Evolutionary conservation across 306 rosid genomes (phyloP), one percentile per base, ranked within the genome.

Genomic region (Echinosophora koreensis): DNA sequence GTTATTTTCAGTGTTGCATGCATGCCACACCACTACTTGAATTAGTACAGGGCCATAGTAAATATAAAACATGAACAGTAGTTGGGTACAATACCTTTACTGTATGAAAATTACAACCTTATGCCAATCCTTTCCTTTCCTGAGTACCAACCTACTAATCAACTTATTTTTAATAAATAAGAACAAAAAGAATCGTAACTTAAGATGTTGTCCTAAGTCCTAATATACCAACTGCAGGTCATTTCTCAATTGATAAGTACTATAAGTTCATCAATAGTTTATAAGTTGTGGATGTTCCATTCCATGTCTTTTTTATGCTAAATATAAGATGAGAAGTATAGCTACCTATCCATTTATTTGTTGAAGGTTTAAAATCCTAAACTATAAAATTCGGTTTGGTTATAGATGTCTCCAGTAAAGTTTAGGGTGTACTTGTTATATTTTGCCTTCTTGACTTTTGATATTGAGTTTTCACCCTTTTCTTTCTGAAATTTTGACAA

Each of bases 401-500:
- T 66, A 16, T 44, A n/a, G 41, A 27, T 56, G 30, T 34, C 8
- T 76, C 71, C 39, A 41, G 27, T 61, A 42, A 34, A 61, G 47
- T 34, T 34, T 11, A 17, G 13, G 56, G 38, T 22, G 27, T 52
- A 8, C 27, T 13, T 58, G 54, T 4, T 57, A 38, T 65, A 47
- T 16, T 64, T 69, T 77, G 2, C 56, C 56, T 56, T 35, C 68
- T 57, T 65, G 74, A 35, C 18, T 47, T 15, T 6, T 32, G 18
- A 10, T 64, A 51, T 18, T 54, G 76, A 64, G 39, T 30, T 57
- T 51, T 60, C 22, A 7, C 63, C 47, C 16, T 30, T 69, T 55
- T 68, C 17, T 62, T 65, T 55, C 3, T 57, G 60, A 60, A 64
- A 44, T 35, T 83, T 59, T 28, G 52, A 46, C 55, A 56, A 76